Percentiles rank a stretch among this genome's conserved stretches.
These are phyloP conservation scores for Penicillium fimorum DNA, from an alignment of 495 filamentous ascomycete species.

Conservation along the genomic window DNA sequence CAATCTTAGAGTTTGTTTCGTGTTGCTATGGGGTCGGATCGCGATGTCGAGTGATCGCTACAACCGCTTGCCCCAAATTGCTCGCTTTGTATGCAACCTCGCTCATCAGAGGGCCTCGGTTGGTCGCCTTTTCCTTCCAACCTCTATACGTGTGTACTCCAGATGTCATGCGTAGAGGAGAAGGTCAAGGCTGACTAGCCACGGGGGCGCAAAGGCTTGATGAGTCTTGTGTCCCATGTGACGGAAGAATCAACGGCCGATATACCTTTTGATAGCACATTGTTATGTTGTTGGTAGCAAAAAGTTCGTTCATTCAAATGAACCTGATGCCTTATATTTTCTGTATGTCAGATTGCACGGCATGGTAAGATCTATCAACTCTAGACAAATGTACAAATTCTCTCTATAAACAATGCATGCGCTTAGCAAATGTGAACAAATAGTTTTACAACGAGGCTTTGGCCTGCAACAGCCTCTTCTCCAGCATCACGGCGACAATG, in stretches of 20 bases:
- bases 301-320: conserved; percentile 33
- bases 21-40: conserved; percentile 27
- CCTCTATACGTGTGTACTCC: conserved; percentile 11
- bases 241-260: conserved; percentile 33
- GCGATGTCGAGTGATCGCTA: conserved; percentile 27
- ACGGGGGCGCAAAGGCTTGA: conserved; percentile 14
- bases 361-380: neutral
- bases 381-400: conserved; percentile 1
- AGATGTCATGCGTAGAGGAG: conserved; percentile 13
- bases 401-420: conserved; percentile 1
- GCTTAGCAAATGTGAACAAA: neutral
- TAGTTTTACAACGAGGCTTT: conserved; percentile 30
- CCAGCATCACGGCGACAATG: conserved; percentile 32
- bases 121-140: conserved; percentile 7
- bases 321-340: conserved; percentile 14
- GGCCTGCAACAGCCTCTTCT: conserved; percentile 26
- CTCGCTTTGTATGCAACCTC: conserved; percentile 21
- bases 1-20: conserved; percentile 22
- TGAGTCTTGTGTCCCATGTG: conserved; percentile 26
- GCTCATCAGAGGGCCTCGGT: conserved; percentile 16
- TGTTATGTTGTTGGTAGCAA: conserved; percentile 34
- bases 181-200: conserved; percentile 16
- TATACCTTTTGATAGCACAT: conserved; percentile 35
- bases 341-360: neutral
- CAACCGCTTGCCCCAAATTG: conserved; percentile 10